A percentile compares a stretch with the other conserved stretches of the same genome.
phyloP scores from a whole-genome alignment of 2,329 filamentous ascomycete species.

The Lachnellula hyalina region DNA sequence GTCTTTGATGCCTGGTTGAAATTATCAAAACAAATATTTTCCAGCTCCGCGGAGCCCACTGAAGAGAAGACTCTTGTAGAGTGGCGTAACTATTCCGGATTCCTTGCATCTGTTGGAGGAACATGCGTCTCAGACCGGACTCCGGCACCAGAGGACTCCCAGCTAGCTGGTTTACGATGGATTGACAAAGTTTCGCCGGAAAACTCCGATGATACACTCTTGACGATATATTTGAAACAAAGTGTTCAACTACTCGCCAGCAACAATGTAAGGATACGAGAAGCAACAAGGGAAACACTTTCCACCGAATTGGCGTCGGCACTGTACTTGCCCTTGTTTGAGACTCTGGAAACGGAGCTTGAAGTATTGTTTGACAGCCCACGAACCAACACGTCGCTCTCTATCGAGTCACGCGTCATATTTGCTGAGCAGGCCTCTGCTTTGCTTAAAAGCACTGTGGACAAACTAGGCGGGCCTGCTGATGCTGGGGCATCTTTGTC shows the following conservation, averaged over 20 bases:
- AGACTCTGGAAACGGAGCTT: conserved; percentile 59
- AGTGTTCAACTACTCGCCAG: conserved; percentile 63
- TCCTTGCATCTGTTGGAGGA: conserved; percentile 61
- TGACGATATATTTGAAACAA: conserved; percentile 55
- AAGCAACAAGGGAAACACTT: conserved; percentile 61
- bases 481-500: conserved; percentile 58
- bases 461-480: conserved; percentile 57
- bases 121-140: conserved; percentile 58
- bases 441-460: conserved; percentile 57
- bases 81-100: conserved; percentile 66
- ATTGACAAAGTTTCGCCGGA: conserved; percentile 53
- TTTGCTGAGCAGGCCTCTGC: conserved; percentile 65
- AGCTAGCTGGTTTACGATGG: conserved; percentile 54
- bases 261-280: conserved; percentile 57
- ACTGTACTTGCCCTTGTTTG: conserved; percentile 59
- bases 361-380: conserved; percentile 56
- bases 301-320: conserved; percentile 59
- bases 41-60: conserved; percentile 43
- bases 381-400: conserved; percentile 44
- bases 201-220: conserved; percentile 53
- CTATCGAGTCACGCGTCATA: conserved; percentile 54
- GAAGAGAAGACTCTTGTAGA: conserved; percentile 54
- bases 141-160: conserved; percentile 49
- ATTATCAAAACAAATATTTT: conserved; percentile 58
- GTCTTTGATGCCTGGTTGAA: conserved; percentile 62